phyloP scores from a whole-genome alignment of 768 basidiomycete genomes.

The Termitomyces sp. region DNA sequence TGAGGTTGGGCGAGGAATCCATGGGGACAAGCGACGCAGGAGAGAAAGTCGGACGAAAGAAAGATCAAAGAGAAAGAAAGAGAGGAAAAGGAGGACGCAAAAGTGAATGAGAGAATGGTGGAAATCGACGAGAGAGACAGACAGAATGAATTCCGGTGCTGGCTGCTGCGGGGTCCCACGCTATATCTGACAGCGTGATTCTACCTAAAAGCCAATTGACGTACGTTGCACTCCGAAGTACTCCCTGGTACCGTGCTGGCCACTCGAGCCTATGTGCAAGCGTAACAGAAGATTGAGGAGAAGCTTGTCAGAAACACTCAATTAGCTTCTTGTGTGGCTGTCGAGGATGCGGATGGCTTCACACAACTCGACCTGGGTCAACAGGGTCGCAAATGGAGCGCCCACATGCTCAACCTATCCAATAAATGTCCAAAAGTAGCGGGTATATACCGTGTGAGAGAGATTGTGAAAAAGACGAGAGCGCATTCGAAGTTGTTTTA shows the following conservation, averaged over 20 bases:
- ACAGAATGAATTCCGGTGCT: not conserved
- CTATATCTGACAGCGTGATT: slow-evolving; percentile 8
- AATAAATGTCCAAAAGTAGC: not conserved
- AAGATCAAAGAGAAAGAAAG: slow-evolving; percentile 2
- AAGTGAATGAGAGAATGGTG: slow-evolving; percentile 12
- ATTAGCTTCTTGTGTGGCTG: not conserved
- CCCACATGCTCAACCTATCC: not conserved
- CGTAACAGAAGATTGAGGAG: slow-evolving; percentile 6
- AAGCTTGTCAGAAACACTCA: not conserved
- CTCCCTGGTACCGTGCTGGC: not conserved
- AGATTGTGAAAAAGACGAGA: not conserved
- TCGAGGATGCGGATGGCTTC: not conserved
- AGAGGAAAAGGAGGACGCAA: slow-evolving; percentile 13
- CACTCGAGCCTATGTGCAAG: slow-evolving; percentile 2
- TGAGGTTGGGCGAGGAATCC: slow-evolving; percentile 19
- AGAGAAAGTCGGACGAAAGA: slow-evolving; percentile 16
- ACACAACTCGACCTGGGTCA: no score
- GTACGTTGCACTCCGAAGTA: slow-evolving; percentile 7
- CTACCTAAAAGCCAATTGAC: slow-evolving; percentile 8
- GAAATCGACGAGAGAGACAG: slow-evolving; percentile 5
- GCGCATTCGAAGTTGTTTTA: not conserved
- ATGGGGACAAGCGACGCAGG: slow-evolving; percentile 27
- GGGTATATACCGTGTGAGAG: not conserved
- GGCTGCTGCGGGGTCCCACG: slow-evolving; percentile 11
- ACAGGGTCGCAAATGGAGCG: not conserved